Conservation (phyloP, 306 rosid genomes). For the Begonia masoniana region DNA sequence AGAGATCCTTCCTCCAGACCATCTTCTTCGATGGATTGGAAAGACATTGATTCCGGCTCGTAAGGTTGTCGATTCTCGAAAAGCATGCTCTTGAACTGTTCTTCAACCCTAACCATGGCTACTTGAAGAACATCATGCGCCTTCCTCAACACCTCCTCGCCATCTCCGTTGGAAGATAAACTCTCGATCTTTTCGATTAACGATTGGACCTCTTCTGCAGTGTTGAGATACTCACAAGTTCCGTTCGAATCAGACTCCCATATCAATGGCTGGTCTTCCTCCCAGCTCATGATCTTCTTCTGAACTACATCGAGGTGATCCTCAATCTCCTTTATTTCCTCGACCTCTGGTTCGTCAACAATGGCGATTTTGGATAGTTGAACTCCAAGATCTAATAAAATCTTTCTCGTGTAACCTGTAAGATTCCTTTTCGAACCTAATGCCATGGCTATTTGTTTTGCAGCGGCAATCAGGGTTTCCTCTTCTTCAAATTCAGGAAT, state of each 20-base stretch:
- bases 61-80: constrained; percentile 54
- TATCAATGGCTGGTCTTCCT: constrained; percentile 60
- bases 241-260: constrained; percentile 39
- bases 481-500: constrained; percentile 53
- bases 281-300: constrained; percentile 64
- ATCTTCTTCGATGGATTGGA: constrained; percentile 60
- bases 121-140: constrained; percentile 72
- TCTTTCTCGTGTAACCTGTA: constrained; percentile 42
- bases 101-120: constrained; percentile 79
- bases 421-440: constrained; percentile 56
- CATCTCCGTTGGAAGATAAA: constrained; percentile 30
- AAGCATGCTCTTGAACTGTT: constrained; percentile 62
- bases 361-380: constrained; percentile 38
- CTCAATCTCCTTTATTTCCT: constrained; percentile 23
- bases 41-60: constrained; percentile 55
- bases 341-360: constrained; percentile 21
- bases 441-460: constrained; percentile 47
- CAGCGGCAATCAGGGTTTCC: constrained; percentile 59
- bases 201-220: constrained; percentile 38
- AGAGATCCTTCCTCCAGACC: constrained; percentile 44
- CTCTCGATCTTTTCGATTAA: constrained; percentile 47
- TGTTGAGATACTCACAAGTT: constrained; percentile 43
- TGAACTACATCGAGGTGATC: constrained; percentile 29
- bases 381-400: constrained; percentile 61
- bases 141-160: constrained; percentile 28